Base-by-base conservation (phyloP, 2,329 filamentous ascomycete species). In the Xylaria sp. region DNA sequence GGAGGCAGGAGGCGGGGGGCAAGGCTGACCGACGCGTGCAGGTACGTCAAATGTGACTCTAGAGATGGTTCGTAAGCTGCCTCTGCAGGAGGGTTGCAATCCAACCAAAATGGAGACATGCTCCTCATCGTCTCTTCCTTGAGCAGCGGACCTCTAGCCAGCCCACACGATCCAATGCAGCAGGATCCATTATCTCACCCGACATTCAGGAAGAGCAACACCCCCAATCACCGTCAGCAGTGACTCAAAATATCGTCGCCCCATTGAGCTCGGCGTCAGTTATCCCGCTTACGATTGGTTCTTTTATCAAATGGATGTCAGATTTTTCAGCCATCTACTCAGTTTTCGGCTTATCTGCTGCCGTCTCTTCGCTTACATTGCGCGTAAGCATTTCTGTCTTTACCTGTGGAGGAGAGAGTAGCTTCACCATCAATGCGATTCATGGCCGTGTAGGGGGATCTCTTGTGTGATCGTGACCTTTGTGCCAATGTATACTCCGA, bases 1-100 rank as follows among this genome's bases (percentile, higher is more conserved):
- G 42, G 47, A 25, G 38, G 25, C 31, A 29, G 42, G 47, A 25
- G 38, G 25, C 31, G 36, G 56, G 36, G 17, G 27, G 50, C 63
- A 38, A 72, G 70, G 70, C 70, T 71, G 68, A 69, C 63, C 56
- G 47, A 56, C 44, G 4, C 57, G 45, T 58, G 27, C 60, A 55
- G 29, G 33, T 53, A 62, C 63, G 44, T 68, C 59, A 56, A 51
- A 63, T 65, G 60, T 54, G 59, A 70, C 65, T 59, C 55, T 49
- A 39, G 39, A 63, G 47, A 50, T 53, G 49, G 62, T 59, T 49
- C 45, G 62, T 63, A 60, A 65, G 63, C 63, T 59, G 61, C 31
- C 22, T 50, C 36, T 64, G 64, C 51, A 57, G 59, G 63, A 63
- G 36, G 59, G 63, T 69, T 65, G 39, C 61, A 63, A 64, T 63